These are phyloP conservation scores for Melampsora americana DNA, from an alignment of 1,284 basidiomycete genomes.

Conservation along the genomic window DNA sequence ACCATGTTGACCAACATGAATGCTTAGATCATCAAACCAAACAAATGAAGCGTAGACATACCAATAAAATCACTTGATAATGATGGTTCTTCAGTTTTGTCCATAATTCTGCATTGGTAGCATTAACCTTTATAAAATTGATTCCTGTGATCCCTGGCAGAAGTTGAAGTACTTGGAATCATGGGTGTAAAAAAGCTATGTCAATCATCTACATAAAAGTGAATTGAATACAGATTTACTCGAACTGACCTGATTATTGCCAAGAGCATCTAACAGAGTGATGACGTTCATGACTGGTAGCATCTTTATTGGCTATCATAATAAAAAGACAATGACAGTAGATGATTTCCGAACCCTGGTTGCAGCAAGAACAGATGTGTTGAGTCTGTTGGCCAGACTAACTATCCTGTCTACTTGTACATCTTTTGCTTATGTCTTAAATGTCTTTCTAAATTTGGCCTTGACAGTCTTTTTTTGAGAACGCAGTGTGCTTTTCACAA, in stretches of 20 bases:
- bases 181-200: not conserved
- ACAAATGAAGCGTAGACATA: not conserved
- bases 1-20: too few relatives aligned
- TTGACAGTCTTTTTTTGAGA: not conserved
- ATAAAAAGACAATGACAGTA: not conserved
- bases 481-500: not conserved
- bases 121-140: not conserved
- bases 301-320: not conserved
- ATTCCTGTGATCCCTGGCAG: not conserved
- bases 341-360: slow-evolving; percentile 12
- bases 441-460: not conserved
- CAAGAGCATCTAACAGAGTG: not conserved
- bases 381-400: not conserved
- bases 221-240: not conserved
- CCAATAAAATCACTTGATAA: not conserved
- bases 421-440: not conserved
- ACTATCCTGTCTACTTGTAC: not conserved
- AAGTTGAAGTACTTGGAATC: not conserved
- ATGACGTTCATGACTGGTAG: not conserved
- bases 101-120: not conserved
- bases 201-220: not conserved
- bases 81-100: not conserved
- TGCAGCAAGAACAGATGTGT: slow-evolving; percentile 6
- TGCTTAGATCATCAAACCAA: too few relatives aligned
- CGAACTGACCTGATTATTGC: slow-evolving; percentile 10